Conservation (phyloP, 306 rosid species). For the Fagus sylvatica region DNA sequence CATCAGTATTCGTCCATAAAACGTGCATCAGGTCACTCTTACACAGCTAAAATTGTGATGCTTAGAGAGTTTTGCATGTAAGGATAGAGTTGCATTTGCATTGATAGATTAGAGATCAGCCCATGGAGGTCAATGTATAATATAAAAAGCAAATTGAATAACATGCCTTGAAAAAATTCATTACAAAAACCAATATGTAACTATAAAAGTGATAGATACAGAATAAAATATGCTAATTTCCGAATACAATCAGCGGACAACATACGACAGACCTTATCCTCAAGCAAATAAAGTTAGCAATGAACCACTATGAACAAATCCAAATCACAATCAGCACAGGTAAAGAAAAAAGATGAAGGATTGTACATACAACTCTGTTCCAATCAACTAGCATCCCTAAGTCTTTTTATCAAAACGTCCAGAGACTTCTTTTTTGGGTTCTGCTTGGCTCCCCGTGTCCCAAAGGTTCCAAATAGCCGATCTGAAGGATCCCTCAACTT, state of each 20-base stretch:
- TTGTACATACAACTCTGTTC: constrained; percentile 47
- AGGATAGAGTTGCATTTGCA: neutral
- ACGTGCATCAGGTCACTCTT: constrained; percentile 15
- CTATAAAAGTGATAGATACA: constrained; percentile 40
- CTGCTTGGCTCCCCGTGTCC: constrained; percentile 83
- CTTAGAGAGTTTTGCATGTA: constrained; percentile 19
- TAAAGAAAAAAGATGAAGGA: constrained; percentile 31
- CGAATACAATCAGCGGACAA: constrained; percentile 39
- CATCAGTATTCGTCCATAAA: constrained; percentile 7
- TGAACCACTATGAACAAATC: constrained; percentile 43
- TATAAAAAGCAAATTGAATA: constrained; percentile 35
- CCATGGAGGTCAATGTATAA: constrained; percentile 5
- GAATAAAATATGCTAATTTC: constrained; percentile 41
- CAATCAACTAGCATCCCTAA: constrained; percentile 80
- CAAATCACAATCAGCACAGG: constrained; percentile 40
- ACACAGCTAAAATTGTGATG: constrained; percentile 7
- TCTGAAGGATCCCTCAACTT: constrained; percentile 90
- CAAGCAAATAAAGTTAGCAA: constrained; percentile 49
- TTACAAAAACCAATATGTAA: constrained; percentile 23
- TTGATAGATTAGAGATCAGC: neutral
- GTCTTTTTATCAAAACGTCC: constrained; percentile 81
- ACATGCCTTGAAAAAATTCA: constrained; percentile 20
- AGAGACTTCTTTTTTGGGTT: constrained; percentile 93
- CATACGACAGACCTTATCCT: constrained; percentile 23
- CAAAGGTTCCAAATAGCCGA: constrained; percentile 87